Percentiles rank a stretch among this genome's conserved stretches.
Evolutionary conservation across 176 grass and related monocot genomes (phyloP).

Genomic region (Themeda triandra): DNA sequence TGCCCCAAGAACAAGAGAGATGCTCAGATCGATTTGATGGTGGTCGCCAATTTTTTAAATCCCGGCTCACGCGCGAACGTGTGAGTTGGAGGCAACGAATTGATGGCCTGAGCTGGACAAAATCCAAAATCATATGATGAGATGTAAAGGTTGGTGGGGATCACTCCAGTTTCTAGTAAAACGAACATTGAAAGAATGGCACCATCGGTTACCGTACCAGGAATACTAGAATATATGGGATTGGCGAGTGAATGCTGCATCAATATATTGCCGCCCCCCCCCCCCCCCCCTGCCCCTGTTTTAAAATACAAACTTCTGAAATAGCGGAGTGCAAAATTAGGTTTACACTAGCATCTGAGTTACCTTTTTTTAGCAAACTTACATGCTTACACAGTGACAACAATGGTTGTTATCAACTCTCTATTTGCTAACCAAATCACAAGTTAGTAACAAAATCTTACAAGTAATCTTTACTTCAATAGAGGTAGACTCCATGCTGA

Average conservation of each 20-base stretch:
- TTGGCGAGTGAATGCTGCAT: constrained; percentile 22
- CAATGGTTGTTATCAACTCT: neutral
- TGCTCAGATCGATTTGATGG: constrained; percentile 42
- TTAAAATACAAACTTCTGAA: neutral
- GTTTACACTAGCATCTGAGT: neutral
- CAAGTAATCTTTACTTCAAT: neutral
- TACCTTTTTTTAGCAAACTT: neutral
- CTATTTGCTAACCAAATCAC: neutral
- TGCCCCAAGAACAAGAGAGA: constrained; percentile 10
- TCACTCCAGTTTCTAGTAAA: neutral
- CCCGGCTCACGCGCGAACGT: constrained; percentile 30
- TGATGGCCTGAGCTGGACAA: constrained; percentile 46
- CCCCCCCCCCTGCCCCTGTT: too few relatives aligned
- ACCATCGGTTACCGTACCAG: neutral
- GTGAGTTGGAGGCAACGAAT: constrained; percentile 43
- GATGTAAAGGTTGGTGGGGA: constrained; percentile 30
- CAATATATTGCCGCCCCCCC: neutral
- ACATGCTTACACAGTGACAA: neutral
- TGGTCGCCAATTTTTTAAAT: constrained; percentile 30
- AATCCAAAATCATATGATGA: constrained; percentile 41
- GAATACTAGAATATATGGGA: constrained; percentile 40
- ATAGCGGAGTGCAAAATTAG: neutral
- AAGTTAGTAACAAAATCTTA: neutral
- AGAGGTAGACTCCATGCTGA: too few relatives aligned
- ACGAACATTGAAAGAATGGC: constrained; percentile 29